These are phyloP conservation scores for Kodamaea derodonti DNA, from an alignment of 1,139 yeast genomes.

Conservation along the genomic window DNA sequence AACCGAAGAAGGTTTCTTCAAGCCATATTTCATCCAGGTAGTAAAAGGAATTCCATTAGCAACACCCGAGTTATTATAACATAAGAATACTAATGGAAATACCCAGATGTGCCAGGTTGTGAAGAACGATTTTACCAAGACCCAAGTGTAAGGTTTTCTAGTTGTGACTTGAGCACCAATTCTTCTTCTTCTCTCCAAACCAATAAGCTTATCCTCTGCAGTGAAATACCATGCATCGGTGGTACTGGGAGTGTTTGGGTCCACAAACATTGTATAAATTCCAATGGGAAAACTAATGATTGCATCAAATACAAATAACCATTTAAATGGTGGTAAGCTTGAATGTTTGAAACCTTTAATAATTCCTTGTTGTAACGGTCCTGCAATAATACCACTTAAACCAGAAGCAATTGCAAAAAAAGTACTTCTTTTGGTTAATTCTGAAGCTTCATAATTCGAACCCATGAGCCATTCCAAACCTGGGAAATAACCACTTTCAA, in stretches of 20 bases:
- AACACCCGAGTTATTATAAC: conserved; percentile 46
- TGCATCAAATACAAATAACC: conserved; percentile 39
- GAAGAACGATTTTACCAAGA: conserved; percentile 38
- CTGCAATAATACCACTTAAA: conserved; percentile 41
- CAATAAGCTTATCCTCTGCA: conserved; percentile 31
- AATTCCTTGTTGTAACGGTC: conserved; percentile 35
- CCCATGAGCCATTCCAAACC: conserved; percentile 31
- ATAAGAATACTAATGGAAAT: conserved; percentile 46
- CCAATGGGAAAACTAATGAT: conserved; percentile 35
- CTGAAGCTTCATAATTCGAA: conserved; percentile 19
- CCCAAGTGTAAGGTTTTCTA: conserved; percentile 39
- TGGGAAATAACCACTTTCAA: conserved; percentile 60
- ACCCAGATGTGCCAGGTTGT: conserved; percentile 48
- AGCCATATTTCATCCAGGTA: conserved; percentile 46
- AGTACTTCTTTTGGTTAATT: conserved; percentile 47
- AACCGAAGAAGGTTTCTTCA: conserved; percentile 32
- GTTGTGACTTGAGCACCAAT: conserved; percentile 45
- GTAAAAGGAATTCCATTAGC: conserved; percentile 47
- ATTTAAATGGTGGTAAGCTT: conserved; percentile 29
- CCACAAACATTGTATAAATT: conserved; percentile 33
- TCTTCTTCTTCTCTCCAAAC: conserved; percentile 39
- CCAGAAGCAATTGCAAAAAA: conserved; percentile 44
- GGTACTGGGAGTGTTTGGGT: conserved; percentile 38
- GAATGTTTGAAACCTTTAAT: conserved; percentile 25
- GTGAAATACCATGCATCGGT: conserved; percentile 36